Evolutionary conservation across 192 early-diverging fungal genomes (phyloP), one percentile per base, ranked within the genome.

Genomic region (Borealophlyctis nickersoniae): DNA sequence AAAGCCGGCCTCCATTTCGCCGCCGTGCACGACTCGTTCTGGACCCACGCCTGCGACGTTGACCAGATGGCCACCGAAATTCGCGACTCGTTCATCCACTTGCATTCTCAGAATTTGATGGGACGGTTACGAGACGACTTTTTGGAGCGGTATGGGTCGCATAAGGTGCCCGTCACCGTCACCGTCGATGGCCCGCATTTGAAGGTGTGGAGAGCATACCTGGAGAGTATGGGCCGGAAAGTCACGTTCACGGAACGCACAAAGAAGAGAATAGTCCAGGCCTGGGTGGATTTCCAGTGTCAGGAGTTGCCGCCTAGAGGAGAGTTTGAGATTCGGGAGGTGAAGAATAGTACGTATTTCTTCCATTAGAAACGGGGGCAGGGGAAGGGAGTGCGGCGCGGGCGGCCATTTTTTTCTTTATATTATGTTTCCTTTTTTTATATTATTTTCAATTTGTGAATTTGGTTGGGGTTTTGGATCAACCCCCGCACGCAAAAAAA

Each of bases 21-120:
- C 0, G 87, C 94, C 3, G 96, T 98, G 19, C 96, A 98, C 75
- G 96, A 98, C 74, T 93, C 91, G 58, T 98, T 94, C 74, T 98
- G 96, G 96, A 95, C 94, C 0, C 96, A 98, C 66, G 91, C 96
- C 0, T 89, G 81, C 64, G 91, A 93, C 77, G 85, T 96, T 0
- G 88, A 93, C 71, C 69, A 54, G 28, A 94, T 98, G 93, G 89
- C 88, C 66, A 69, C 70, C 48, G 81, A 95, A 26, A 68, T 98
- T 35, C 86, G 96, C 36, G 89, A 96, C 57, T 87, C 92, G 70
- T 98, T 98, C 75, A 87, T 98, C 50, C 65, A 72, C 24, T 75
- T 98, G 54, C 96, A 98, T 66, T 76, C 80, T 50, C 76, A 85
- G 62, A 83, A 91, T 32, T 88, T 98, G 58, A 92, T 96, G 91